These are phyloP conservation scores for Cladorrhinum samala DNA, from an alignment of 495 filamentous ascomycete genomes.

Conservation along the genomic window DNA sequence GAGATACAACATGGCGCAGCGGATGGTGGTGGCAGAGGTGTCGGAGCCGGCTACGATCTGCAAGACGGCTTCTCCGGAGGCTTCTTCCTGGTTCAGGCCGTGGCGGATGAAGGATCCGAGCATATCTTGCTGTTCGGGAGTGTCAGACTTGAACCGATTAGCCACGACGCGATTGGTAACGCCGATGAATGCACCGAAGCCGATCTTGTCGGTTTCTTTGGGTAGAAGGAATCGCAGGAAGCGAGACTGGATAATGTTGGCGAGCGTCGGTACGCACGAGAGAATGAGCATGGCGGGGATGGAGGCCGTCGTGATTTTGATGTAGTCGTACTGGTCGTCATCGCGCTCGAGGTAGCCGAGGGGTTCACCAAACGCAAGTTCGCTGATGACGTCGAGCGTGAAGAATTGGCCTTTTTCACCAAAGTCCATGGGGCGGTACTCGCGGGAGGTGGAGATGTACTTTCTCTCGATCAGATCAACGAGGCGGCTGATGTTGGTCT, in stretches of 20 bases:
- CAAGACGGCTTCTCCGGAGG: conserved; percentile 32
- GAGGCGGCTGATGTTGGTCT: conserved; percentile 39
- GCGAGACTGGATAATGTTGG: conserved; percentile 1
- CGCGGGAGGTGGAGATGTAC: conserved; percentile 47
- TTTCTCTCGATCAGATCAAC: conserved; percentile 39
- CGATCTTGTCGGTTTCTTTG: conserved; percentile 10
- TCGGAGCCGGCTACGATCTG: conserved; percentile 47
- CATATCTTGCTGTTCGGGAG: conserved; percentile 27
- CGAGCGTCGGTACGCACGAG: conserved; percentile 1
- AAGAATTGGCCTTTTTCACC: conserved; percentile 45
- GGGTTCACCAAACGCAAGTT: conserved; percentile 21
- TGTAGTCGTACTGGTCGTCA: conserved; percentile 21
- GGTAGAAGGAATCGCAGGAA: conserved; percentile 4
- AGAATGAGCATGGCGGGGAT: conserved; percentile 11
- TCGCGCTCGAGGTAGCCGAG: conserved; percentile 28
- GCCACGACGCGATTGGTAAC: conserved; percentile 21
- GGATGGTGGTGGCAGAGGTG: conserved; percentile 56
- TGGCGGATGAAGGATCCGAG: conserved; percentile 40
- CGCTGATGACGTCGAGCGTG: conserved; percentile 57
- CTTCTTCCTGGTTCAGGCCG: conserved; percentile 38
- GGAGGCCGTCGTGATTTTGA: conserved; percentile 15
- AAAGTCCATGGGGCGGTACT: conserved; percentile 42
- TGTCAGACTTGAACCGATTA: background rate
- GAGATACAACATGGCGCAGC: conserved; percentile 48
- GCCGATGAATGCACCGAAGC: conserved; percentile 6